Evolutionary conservation across 169 alveolate species (phyloP).

Genomic region (Plasmodium gonderi): DNA sequence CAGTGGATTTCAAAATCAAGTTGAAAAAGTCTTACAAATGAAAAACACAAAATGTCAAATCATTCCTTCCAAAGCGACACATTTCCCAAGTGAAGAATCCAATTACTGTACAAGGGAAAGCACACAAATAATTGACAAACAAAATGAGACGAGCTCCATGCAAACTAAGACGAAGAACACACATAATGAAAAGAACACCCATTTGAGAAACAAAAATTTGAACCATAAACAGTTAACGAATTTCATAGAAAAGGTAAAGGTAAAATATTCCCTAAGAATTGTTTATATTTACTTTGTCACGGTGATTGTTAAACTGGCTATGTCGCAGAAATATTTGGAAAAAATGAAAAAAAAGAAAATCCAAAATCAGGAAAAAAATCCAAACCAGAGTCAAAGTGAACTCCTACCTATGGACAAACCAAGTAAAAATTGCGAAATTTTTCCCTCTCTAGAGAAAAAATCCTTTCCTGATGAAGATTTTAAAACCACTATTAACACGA

Average conservation of each 20-base stretch:
- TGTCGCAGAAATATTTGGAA: constrained; percentile 47
- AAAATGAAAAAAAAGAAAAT: constrained; percentile 11
- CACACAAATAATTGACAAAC: background rate
- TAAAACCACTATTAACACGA: background rate
- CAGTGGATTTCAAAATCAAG: no score
- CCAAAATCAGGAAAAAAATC: background rate
- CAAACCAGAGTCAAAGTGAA: background rate
- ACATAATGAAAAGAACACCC: background rate
- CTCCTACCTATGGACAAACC: background rate
- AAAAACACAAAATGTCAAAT: background rate
- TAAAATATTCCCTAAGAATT: constrained; percentile 40
- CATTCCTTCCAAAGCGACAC: background rate
- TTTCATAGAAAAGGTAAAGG: constrained; percentile 23
- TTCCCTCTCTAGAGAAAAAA: background rate
- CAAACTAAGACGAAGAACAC: background rate
- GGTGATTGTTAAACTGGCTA: constrained; percentile 18
- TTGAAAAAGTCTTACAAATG: background rate
- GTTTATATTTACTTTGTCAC: constrained; percentile 49
- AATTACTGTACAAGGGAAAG: background rate
- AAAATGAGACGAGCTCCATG: background rate
- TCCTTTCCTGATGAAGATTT: background rate
- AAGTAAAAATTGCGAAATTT: background rate
- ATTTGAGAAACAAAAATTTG: background rate
- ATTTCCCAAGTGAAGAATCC: background rate
- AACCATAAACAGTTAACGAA: background rate